phyloP scores from a whole-genome alignment of 1,284 basidiomycete genomes.

The Irpex rosettiformis region DNA sequence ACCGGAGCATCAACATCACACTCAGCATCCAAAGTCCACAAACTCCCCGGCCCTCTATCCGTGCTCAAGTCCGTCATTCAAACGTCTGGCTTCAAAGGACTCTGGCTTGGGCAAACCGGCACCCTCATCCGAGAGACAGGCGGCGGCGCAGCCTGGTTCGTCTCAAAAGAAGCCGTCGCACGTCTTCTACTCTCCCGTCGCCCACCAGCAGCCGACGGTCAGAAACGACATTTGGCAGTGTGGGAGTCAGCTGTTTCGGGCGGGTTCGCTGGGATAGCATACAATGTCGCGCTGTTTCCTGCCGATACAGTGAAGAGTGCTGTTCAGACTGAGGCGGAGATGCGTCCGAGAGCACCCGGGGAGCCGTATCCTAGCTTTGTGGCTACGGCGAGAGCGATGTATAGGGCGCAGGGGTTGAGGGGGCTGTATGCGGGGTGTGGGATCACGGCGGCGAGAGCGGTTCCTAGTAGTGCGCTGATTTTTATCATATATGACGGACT shows the following conservation, averaged over 20 bases:
- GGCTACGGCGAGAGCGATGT: conserved; percentile 74
- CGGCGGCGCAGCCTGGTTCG: conserved; percentile 86
- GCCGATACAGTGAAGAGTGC: conserved; percentile 94
- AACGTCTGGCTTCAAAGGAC: conserved; percentile 66
- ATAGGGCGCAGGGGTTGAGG: conserved; percentile 69
- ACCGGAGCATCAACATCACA: conserved; percentile 18
- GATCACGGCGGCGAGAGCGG: conserved; percentile 83
- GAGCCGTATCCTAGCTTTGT: conserved; percentile 55
- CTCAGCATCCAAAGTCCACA: conserved; percentile 20
- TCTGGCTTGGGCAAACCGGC: conserved; percentile 88
- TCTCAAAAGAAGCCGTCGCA: conserved; percentile 76
- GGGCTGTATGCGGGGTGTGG: conserved; percentile 97
- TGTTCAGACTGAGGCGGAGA: conserved; percentile 92
- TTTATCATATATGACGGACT: conserved; percentile 88
- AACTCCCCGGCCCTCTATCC: conserved; percentile 61
- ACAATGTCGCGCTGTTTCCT: conserved; percentile 86
- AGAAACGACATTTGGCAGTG: conserved; percentile 55
- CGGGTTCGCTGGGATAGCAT: conserved; percentile 83
- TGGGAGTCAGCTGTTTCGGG: conserved; percentile 87
- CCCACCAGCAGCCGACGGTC: conserved; percentile 20
- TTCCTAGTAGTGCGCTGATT: conserved; percentile 90
- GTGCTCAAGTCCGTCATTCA: conserved; percentile 66
- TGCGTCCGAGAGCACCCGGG: conserved; percentile 50
- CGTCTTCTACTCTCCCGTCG: conserved; percentile 50
- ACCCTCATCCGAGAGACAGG: conserved; percentile 87